Base-by-base conservation (phyloP, 139 green algal species). In the Yamagishiella unicocca region DNA sequence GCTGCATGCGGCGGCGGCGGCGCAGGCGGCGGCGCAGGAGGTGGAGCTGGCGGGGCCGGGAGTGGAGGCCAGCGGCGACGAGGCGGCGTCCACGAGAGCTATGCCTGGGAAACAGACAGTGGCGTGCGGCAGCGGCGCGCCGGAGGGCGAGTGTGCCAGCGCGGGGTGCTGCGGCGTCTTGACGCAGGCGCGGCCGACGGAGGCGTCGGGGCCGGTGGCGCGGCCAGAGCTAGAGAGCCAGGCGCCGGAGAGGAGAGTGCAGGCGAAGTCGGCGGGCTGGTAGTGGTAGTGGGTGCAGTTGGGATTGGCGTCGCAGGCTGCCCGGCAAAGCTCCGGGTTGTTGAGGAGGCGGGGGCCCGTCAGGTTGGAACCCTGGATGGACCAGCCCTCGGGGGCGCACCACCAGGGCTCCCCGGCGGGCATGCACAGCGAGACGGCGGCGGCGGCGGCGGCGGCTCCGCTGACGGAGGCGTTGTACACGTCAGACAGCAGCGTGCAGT, bases 121-220 rank as follows among this genome's bases (percentile, higher is more conserved):
- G 21, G 38, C 24, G 70, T 55, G 35, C 67, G 67, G 67, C 67
- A 75, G 67, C n/a, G 7, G 7, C 2, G 10, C 10, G 35, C 67
- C 67, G 67, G 19, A 21, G 67, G 35, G 62, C 12, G 35, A 31
- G 25, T 35, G 22, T 2, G 9, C 67, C 35, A 75, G 35, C 35
- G 35, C 19, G 35, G 70, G 22, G 70, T 77, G 70, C 70, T 77
- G 70, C 22, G 70, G 40, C 70, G 70, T 77, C 70, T 77, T 77
- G 70, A 77, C 21, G 70, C 70, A 77, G 70, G 38, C 70, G 38
- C 70, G 70, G 38, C 40, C 24, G 38, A 77, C 40, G 70, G 4
- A 3, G 3, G 70, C 19, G 38, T 14, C 22, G 38, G 38, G 24
- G 38, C 24, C 38, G 70, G 21, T 38, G 38, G 70, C 40, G 38